Base-by-base conservation (phyloP, 768 basidiomycete genomes). In the Collybia nuda region DNA sequence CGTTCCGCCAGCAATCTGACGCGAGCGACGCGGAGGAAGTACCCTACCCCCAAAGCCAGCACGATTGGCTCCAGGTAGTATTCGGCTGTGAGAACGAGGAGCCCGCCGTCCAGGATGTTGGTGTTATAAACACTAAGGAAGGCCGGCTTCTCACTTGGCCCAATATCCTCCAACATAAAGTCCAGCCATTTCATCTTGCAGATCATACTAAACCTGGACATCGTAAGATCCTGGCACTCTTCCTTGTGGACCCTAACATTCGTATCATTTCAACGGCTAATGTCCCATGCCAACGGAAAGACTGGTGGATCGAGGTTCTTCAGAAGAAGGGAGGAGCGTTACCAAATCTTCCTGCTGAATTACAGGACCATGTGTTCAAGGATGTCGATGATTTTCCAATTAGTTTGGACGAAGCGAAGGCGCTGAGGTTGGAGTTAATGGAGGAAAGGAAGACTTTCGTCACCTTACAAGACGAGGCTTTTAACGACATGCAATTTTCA, bases 391-490 rank as follows among this genome's bases (percentile, higher is more conserved):
- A 54, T 2, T 65, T 65, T 50, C 64, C 66, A 1, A 63, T 69
- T 12, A 53, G 55, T 1, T 15, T 64, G 47, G 57, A 60, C 8
- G 60, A 67, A 47, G 69, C 69, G 5, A 66, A 65, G 54, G 39
- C 57, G 19, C n/a, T 66, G 21, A 52, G 68, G 50, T 40, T 61
- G n/a, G 56, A 62, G 50, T 39, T 71, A 48, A 68, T 70, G 65
- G 53, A 58, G 24, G 70, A 73, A 58, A 57, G 67, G 41, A 64
- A 60, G 32, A 39, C n/a, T 1, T 69, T 58, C 49, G 61, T 58
- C 2, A 18, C 52, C 1, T 29, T 29, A 17, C 53, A 65, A 21
- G 50, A 56, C 29, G 29, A 41, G 11, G 47, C 42, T n/a, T 58
- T 62, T 40, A 40, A 56, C 35, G 14, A 32, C 6, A 19, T 45